These are phyloP conservation scores for Penicillium glabrum DNA, from an alignment of 2,329 filamentous ascomycete genomes.

Conservation along the genomic window DNA sequence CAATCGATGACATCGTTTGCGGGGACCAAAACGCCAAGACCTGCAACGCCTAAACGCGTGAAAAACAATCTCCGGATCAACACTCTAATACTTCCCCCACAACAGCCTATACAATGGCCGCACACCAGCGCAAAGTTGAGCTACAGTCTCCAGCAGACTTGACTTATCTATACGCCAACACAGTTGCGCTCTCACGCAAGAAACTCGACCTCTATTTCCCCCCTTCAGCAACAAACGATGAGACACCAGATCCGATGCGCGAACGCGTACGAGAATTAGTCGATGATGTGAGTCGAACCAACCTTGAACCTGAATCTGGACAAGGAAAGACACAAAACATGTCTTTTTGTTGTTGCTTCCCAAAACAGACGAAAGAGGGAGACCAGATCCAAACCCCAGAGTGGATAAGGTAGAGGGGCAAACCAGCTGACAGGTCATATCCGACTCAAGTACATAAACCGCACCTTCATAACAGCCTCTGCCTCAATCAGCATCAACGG, in stretches of 20 bases:
- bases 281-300: slow-evolving; percentile 34
- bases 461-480: slow-evolving; percentile 45
- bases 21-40: slow-evolving; percentile 20
- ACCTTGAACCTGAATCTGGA: neutral
- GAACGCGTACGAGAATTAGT: slow-evolving; percentile 43
- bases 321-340: neutral
- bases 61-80: slow-evolving; percentile 4
- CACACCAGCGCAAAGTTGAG: slow-evolving; percentile 51
- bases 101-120: slow-evolving; percentile 25
- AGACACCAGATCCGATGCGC: slow-evolving; percentile 43
- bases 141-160: slow-evolving; percentile 52
- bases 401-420: neutral
- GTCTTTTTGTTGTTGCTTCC: neutral
- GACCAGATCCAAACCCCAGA: neutral
- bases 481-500: slow-evolving; percentile 51
- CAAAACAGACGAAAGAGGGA: neutral
- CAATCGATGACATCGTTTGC: slow-evolving; percentile 27
- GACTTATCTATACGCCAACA: slow-evolving; percentile 49
- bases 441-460: slow-evolving; percentile 41
- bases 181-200: slow-evolving; percentile 43
- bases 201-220: slow-evolving; percentile 51
- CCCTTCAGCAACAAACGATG: slow-evolving; percentile 41
- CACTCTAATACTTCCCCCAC: neutral
- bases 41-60: slow-evolving; percentile 10
- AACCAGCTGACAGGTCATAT: neutral